Base-by-base conservation (phyloP, 306 rosid species). In the Coriaria nepalensis region DNA sequence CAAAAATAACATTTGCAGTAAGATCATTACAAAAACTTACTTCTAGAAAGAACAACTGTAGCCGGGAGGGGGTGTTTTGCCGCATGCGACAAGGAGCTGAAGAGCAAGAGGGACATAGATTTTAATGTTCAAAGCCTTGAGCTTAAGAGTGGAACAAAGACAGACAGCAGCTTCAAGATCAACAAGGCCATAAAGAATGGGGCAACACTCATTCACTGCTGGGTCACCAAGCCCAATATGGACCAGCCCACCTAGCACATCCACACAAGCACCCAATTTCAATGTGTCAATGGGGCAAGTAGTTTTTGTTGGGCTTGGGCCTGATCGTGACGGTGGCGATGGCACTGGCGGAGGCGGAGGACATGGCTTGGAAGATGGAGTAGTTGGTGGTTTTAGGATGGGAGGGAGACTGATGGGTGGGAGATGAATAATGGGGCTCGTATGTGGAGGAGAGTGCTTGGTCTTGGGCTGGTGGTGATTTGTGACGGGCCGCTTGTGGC, bases 11-110 rank as follows among this genome's bases (percentile, higher is more conserved):
- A 20, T 20, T 1, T 20, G 29, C 29, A 20, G 29, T 3, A 20
- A 20, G 29, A 20, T 20, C 3, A 20, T 14, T 4, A 32, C 32
- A 33, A n/a, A 34, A 33, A 20, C 3, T 20, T 20, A 20, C 29
- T 65, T 63, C 46, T 76, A 90, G 37, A 90, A 78, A 51, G 94
- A 60, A 78, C 98, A 92, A 12, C 96, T 92, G 83, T 68, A 92
- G 56, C 98, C 98, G 66, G 87, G 76, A 63, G 98, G 96, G 54
- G 98, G 98, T 4, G 71, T 58, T 65, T 92, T 92, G 2, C 98
- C 98, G 66, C 98, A 92, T 40, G 87, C 40, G 12, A 92, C 54
- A 10, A 92, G 96, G 11, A 92, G 96, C 75, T 92, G 94, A 68
- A 92, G 83, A 61, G 96, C 96, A 13, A 92, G 40, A 0, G 98